These are phyloP conservation scores for Melampsora abietis-canadensis DNA, from an alignment of 1,284 basidiomycete genomes.

Conservation along the genomic window DNA sequence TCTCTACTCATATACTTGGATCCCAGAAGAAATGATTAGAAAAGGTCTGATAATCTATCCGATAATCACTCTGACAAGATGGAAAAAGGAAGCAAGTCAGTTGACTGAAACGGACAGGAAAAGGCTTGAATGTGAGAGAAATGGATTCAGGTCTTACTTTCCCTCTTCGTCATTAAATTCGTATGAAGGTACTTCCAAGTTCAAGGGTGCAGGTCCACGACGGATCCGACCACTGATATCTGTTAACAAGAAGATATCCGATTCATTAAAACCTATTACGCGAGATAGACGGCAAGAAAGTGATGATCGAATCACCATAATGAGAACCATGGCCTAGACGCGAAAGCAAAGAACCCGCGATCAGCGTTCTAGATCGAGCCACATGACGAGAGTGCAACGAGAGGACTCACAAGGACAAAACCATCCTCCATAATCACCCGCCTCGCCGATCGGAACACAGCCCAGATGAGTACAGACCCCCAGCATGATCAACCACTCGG, in stretches of 20 bases:
- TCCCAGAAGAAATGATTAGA: too few relatives aligned
- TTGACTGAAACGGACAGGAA: not conserved
- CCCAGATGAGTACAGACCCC: conserved; percentile 98
- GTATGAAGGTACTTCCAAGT: conserved; percentile 71
- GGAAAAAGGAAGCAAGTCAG: too few relatives aligned
- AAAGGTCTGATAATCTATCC: too few relatives aligned
- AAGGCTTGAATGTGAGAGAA: not conserved
- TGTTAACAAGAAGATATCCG: conserved; percentile 53
- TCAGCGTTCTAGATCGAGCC: conserved; percentile 43
- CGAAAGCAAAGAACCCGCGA: conserved; percentile 61
- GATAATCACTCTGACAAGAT: too few relatives aligned
- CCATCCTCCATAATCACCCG: conserved; percentile 97
- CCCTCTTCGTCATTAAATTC: conserved; percentile 54
- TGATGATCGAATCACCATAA: conserved; percentile 45
- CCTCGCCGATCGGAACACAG: conserved; percentile 91
- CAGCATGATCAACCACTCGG: conserved; percentile 96
- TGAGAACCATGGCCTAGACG: conserved; percentile 98
- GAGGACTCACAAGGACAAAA: conserved; percentile 47
- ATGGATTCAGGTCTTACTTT: conserved; percentile 44
- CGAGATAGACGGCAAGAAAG: not conserved
- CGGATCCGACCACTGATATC: conserved; percentile 75
- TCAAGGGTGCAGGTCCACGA: conserved; percentile 79
- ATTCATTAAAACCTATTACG: conserved; percentile 37
- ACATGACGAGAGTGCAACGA: not conserved
- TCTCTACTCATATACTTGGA: too few relatives aligned